Base-by-base conservation (phyloP, 208 protist species). In the Trypanosoma avium region DNA sequence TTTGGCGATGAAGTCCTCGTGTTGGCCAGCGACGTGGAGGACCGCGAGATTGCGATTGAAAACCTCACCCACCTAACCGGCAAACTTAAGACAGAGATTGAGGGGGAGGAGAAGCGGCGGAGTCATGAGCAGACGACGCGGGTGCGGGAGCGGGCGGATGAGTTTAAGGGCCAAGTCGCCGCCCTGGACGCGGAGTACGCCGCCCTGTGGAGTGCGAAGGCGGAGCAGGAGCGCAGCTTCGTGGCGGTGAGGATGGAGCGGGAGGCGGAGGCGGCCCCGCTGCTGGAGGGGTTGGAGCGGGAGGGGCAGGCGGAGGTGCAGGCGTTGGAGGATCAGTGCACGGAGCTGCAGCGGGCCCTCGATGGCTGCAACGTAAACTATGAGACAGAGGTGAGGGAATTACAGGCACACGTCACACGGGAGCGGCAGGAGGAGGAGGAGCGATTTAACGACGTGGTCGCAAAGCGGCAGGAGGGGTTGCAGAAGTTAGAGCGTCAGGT, bases 71-170 rank as follows among this genome's bases (percentile, higher is more conserved):
- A 92, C 52, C 84, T 87, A 57, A 86, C 97, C 3, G 92, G 94
- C 38, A 92, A 94, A 61, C 78, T 98, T 12, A 90, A 86, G 62
- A 90, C 94, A 10, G 90, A 98, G 60, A 93, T 97, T 50, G 93
- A 98, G 49, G 94, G 96, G 56, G 89, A 98, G 54, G 90, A 98
- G 63, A 96, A 97, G 68, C 82, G 96, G 12, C 85, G 93, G 36
- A 92, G 89, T 27, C 84, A 98, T 56, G 91, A 97, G 75, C 90
- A 97, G 72, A 84, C 84, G 38, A 95, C 97, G 22, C 91, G 90
- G 19, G 60, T 98, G 36, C 92, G 94, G 56, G 95, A 97, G 70
- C 82, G 92, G 26, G 82, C 72, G 27, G 88, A 97, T 53, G 88
- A 97, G 69, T 92, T 96, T 61, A 82, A 96, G 63, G 83, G 73